Conservation (phyloP, 257 asterid species). For the Paulownia fortunei region DNA sequence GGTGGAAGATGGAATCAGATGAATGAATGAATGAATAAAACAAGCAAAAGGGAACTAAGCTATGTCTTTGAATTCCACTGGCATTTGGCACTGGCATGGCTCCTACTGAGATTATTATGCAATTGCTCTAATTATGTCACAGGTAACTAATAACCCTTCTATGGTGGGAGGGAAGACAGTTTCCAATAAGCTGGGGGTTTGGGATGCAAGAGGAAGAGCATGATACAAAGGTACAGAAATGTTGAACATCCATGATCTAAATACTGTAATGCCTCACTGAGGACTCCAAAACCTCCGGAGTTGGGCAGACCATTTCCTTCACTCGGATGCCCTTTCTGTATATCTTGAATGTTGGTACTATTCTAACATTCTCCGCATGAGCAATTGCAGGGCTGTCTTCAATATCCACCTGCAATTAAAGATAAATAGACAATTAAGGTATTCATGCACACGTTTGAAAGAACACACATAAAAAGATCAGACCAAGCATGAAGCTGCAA, state of each 20-base stretch:
- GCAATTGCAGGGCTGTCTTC: conserved; percentile 69
- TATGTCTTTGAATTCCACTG: conserved; percentile 41
- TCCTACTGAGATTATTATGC: conserved; percentile 46
- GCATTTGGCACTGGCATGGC: conserved; percentile 44
- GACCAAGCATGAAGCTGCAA: background rate
- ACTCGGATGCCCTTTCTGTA: conserved; percentile 71
- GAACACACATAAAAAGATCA: background rate
- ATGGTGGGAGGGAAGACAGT: conserved; percentile 8
- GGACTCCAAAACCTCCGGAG: conserved; percentile 77
- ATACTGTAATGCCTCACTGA: conserved; percentile 81
- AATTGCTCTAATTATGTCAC: conserved; percentile 45
- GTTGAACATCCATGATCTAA: conserved; percentile 32
- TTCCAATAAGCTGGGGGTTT: conserved; percentile 34
- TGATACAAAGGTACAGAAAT: conserved; percentile 19
- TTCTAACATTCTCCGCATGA: conserved; percentile 66
- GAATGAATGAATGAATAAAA: conserved; percentile 67
- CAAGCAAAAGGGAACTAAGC: conserved; percentile 47
- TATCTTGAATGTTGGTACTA: conserved; percentile 84
- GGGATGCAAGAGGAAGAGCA: conserved; percentile 26
- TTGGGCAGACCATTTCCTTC: conserved; percentile 88
- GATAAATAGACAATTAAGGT: background rate
- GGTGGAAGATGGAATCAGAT: conserved; percentile 37
- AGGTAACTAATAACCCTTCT: conserved; percentile 33
- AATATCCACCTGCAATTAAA: conserved; percentile 69
- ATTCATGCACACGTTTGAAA: background rate